Evolutionary conservation across 768 basidiomycete genomes (phyloP).

Genomic region (Collybiopsis confluens): DNA sequence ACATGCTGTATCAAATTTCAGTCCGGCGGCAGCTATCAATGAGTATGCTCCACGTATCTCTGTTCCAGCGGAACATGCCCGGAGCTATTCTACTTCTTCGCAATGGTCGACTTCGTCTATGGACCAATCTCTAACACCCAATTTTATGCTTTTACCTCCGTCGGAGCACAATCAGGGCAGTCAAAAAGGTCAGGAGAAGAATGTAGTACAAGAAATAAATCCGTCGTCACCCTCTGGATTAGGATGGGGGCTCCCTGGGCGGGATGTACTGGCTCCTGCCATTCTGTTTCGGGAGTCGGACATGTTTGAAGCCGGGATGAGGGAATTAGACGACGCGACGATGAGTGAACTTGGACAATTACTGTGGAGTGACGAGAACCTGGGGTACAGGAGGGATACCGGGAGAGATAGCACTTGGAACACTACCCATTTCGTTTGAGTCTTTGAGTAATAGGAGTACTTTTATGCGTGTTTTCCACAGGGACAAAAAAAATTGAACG

Average conservation of each 20-base stretch:
- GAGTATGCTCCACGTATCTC: slow-evolving; percentile 3
- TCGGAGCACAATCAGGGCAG: neutral
- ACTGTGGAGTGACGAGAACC: slow-evolving; percentile 1
- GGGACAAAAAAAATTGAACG: too few species aligned
- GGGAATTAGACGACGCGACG: slow-evolving; percentile 4
- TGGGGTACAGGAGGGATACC: neutral
- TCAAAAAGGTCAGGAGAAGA: neutral
- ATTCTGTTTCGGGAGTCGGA: slow-evolving; percentile 5
- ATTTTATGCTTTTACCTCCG: neutral
- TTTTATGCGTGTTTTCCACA: too few species aligned
- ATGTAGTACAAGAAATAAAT: neutral
- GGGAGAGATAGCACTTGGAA: neutral
- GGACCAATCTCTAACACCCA: neutral
- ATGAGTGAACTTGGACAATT: slow-evolving; percentile 8
- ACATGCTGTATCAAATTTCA: neutral
- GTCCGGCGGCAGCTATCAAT: neutral
- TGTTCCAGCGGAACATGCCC: neutral
- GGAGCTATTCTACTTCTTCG: neutral
- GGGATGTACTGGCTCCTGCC: slow-evolving; percentile 1
- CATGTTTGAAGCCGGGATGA: slow-evolving; percentile 6
- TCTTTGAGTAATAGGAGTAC: too few species aligned
- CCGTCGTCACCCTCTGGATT: neutral
- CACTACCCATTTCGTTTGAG: too few species aligned
- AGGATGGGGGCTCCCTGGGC: slow-evolving; percentile 5
- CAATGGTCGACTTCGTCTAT: neutral